These are phyloP conservation scores for Periconia sp. DNA, from an alignment of 2,329 filamentous ascomycete genomes.

Conservation along the genomic window DNA sequence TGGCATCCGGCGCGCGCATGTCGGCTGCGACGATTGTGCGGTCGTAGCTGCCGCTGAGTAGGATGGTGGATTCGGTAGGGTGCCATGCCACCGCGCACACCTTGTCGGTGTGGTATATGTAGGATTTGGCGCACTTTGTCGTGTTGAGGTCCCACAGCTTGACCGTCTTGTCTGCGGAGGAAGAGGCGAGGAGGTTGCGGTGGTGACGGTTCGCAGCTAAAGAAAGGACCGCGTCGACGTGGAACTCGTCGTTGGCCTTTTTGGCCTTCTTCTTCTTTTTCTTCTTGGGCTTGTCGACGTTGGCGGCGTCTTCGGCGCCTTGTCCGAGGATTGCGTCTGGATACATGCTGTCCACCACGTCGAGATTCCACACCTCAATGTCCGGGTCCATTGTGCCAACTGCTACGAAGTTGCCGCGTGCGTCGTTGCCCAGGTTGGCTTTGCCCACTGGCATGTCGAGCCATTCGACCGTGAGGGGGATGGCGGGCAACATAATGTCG, in stretches of 20 bases:
- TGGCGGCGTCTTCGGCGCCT: constrained; percentile 51
- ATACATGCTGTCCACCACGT: constrained; percentile 96
- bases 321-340: constrained; percentile 94
- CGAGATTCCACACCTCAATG: constrained; percentile 97
- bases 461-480: constrained; percentile 95
- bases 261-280: constrained; percentile 90
- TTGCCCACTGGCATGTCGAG: constrained; percentile 87
- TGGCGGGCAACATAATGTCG: constrained; percentile 98
- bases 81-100: constrained; percentile 97
- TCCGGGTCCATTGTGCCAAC: constrained; percentile 97
- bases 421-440: constrained; percentile 52
- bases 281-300: constrained; percentile 67
- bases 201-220: constrained; percentile 91
- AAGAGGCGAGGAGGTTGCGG: constrained; percentile 90
- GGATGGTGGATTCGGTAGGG: constrained; percentile 78
- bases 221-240: constrained; percentile 90
- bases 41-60: constrained; percentile 94
- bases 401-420: constrained; percentile 86
- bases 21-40: constrained; percentile 91
- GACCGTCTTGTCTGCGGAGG: constrained; percentile 93
- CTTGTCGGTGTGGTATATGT: constrained; percentile 95
- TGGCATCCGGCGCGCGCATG: constrained; percentile 88
- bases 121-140: constrained; percentile 90
- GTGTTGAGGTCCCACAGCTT: constrained; percentile 98
- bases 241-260: constrained; percentile 87